These are phyloP conservation scores for Sordariomycetes sp. DNA, from an alignment of 2,329 filamentous ascomycete species.

Conservation along the genomic window DNA sequence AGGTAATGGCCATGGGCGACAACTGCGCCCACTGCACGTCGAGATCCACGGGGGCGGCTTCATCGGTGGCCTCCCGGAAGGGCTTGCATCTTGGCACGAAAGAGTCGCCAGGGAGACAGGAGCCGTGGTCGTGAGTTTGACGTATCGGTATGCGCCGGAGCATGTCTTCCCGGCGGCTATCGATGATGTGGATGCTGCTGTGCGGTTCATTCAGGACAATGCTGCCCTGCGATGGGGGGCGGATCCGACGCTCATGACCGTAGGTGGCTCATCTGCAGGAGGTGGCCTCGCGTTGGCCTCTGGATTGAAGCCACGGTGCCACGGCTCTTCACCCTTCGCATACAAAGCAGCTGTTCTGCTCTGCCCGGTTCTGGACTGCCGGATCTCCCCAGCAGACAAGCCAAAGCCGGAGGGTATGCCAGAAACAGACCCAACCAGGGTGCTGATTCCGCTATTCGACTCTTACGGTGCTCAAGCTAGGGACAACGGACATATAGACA, in stretches of 20 bases:
- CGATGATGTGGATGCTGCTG: conserved; percentile 34
- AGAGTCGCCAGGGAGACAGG: conserved; percentile 25
- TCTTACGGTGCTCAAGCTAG: conserved; percentile 26
- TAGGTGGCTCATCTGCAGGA: conserved; percentile 33
- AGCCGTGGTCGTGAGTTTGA: conserved; percentile 36
- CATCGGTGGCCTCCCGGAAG: conserved; percentile 31
- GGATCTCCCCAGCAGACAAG: conserved; percentile 28
- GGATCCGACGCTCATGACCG: conserved; percentile 28
- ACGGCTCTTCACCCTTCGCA: conserved; percentile 11
- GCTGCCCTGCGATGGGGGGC: conserved; percentile 23
- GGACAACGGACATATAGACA: conserved; percentile 12
- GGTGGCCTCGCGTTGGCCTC: conserved; percentile 30
- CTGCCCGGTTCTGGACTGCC: conserved; percentile 29
- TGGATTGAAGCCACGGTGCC: conserved; percentile 13
- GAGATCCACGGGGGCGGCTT: conserved; percentile 34
- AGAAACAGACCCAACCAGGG: conserved; percentile 23
- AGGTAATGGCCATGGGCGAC: conserved; percentile 6
- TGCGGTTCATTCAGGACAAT: conserved; percentile 28
- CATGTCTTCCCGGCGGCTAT: conserved; percentile 36
- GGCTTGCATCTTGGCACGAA: conserved; percentile 21
- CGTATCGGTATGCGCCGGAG: conserved; percentile 42
- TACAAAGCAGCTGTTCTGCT: conserved; percentile 30
- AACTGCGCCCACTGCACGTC: conserved; percentile 29
- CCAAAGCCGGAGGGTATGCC: conserved; percentile 21
- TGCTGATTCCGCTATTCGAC: conserved; percentile 31